Conservation (phyloP, 805 yeast species). For the Candida anglica region DNA sequence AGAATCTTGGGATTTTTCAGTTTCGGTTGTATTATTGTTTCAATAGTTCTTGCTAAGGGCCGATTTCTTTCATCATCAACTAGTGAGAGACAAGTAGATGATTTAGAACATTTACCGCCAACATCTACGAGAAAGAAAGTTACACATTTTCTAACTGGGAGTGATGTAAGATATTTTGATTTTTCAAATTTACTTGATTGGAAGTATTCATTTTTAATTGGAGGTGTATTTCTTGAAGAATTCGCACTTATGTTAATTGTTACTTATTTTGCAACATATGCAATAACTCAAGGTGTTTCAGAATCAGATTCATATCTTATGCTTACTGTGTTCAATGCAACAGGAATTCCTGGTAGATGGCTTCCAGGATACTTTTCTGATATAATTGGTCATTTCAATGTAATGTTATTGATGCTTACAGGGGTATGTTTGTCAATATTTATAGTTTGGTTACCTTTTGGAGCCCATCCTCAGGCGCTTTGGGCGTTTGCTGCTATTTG, state of each 20-base stretch:
- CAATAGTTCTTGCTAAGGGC: conserved; percentile 25
- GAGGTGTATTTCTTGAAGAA: conserved; percentile 45
- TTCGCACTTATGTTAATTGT: conserved; percentile 47
- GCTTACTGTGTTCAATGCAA: conserved; percentile 43
- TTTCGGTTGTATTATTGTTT: conserved; percentile 18
- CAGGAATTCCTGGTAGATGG: conserved; percentile 50
- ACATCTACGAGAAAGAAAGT: too few species aligned
- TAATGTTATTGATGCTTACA: conserved; percentile 45
- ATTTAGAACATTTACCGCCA: background rate
- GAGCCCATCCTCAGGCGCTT: conserved; percentile 36
- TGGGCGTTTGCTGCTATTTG: conserved; percentile 50
- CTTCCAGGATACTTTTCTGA: conserved; percentile 57
- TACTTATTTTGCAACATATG: conserved; percentile 58
- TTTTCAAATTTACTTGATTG: conserved; percentile 17
- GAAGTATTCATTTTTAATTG: conserved; percentile 29
- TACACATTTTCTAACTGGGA: too few species aligned
- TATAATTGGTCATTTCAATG: conserved; percentile 51
- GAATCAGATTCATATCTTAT: conserved; percentile 41
- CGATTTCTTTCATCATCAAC: too few species aligned
- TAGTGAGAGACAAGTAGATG: background rate
- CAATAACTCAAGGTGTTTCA: conserved; percentile 44
- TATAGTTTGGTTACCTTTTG: conserved; percentile 67
- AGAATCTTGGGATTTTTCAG: conserved; percentile 41
- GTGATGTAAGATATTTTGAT: background rate
- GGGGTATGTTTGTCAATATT: conserved; percentile 46